phyloP scores from a whole-genome alignment of 352 stramenopile genomes.

The Elongisporangium undulatum region DNA sequence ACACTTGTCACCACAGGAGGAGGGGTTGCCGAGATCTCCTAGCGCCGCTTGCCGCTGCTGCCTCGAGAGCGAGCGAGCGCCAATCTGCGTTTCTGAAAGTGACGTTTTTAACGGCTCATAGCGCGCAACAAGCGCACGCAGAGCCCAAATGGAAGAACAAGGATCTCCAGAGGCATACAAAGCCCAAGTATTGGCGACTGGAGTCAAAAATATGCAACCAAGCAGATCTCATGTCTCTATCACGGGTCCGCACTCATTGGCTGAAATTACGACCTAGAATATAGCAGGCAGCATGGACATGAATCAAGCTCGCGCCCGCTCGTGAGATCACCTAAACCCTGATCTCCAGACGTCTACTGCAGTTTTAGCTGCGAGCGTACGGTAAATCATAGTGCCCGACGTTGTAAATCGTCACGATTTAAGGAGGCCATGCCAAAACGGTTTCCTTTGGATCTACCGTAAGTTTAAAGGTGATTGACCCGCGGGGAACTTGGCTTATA shows the following conservation, averaged over 20 bases:
- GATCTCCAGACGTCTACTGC: background rate
- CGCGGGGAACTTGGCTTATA: background rate
- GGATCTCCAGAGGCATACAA: background rate
- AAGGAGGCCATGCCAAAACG: background rate
- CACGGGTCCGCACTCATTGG: background rate
- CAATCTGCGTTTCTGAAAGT: background rate
- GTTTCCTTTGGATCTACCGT: background rate
- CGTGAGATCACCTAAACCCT: background rate
- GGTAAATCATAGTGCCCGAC: background rate
- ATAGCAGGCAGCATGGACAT: background rate
- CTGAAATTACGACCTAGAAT: background rate
- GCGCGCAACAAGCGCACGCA: background rate
- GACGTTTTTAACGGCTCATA: background rate
- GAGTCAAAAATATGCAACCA: background rate
- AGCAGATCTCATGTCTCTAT: background rate
- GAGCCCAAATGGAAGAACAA: background rate
- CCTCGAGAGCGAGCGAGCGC: background rate
- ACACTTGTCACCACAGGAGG: background rate
- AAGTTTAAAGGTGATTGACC: background rate
- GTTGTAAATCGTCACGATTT: background rate
- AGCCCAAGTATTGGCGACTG: background rate
- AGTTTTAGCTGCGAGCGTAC: background rate
- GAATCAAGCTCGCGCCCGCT: background rate
- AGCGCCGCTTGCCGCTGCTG: background rate
- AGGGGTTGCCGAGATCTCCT: background rate